These are phyloP conservation scores for Leccinum solheimii DNA, from an alignment of 1,284 basidiomycete genomes.

Conservation along the genomic window DNA sequence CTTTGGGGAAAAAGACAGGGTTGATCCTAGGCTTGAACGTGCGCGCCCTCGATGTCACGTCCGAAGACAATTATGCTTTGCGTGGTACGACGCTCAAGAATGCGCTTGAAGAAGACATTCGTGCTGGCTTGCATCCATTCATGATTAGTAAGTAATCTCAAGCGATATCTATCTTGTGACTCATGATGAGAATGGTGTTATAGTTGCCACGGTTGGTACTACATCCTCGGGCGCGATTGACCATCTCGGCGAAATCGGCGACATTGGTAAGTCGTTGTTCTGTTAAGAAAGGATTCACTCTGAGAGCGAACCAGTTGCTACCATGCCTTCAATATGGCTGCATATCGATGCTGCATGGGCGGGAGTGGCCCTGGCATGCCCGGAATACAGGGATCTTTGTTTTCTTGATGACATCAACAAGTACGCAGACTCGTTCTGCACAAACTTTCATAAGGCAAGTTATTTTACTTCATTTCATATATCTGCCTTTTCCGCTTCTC, in stretches of 20 bases:
- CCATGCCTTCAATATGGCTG: conserved; percentile 73
- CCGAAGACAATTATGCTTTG: conserved; percentile 70
- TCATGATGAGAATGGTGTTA: neutral
- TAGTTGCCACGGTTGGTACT: conserved; percentile 87
- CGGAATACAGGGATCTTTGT: conserved; percentile 68
- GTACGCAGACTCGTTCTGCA: conserved; percentile 80
- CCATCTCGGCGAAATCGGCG: conserved; percentile 71
- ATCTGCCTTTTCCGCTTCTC: neutral
- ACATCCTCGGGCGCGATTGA: conserved; percentile 92
- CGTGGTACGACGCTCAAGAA: conserved; percentile 62
- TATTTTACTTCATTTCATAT: neutral
- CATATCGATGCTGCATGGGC: conserved; percentile 96
- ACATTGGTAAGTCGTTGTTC: conserved; percentile 51
- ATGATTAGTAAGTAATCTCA: conserved; percentile 60
- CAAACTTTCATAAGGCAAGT: conserved; percentile 88
- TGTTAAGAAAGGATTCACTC: neutral
- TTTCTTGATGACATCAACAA: conserved; percentile 77
- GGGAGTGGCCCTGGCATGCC: conserved; percentile 76
- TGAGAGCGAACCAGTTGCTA: conserved; percentile 36
- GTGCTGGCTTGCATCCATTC: conserved; percentile 72
- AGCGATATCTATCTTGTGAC: neutral
- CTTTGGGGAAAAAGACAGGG: conserved; percentile 82
- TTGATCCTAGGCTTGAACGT: conserved; percentile 80
- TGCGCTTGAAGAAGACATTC: conserved; percentile 70
- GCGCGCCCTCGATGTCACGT: conserved; percentile 68